Base-by-base conservation (phyloP, 83 land plant species). In the Diphasiastrum complanatum region DNA sequence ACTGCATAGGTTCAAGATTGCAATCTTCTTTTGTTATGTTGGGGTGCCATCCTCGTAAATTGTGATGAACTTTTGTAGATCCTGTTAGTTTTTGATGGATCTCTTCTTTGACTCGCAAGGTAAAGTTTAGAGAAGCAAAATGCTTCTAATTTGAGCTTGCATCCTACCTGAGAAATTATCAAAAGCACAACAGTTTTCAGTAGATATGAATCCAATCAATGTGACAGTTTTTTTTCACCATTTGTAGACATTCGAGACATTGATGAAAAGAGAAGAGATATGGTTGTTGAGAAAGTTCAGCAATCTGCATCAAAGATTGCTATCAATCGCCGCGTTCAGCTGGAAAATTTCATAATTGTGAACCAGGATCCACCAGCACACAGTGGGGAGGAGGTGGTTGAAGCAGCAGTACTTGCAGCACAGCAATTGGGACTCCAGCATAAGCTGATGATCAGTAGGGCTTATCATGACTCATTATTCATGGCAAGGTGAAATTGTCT, bases 281-380 rank as follows among this genome's bases (percentile, higher is more conserved):
- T 25, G 45, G 85, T 88, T 1, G 65, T 91, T 51, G 75, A 83
- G 47, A 81, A 80, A 26, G 81, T 85, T 60, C 75, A 74, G 19
- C 67, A 58, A 37, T 80, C 96, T 57, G 97, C 97, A 16, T 34
- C 47, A 33, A 47, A 46, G 45, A 91, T 91, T 59, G 83, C 97
- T 2, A 55, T 61, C 34, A 79, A 65, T 5, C 95, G 97, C 6
- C 37, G 57, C 1, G 95, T 88, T 18, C 52, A 27, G 4, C 52
- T 91, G 45, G 70, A 80, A 29, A 77, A 81, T 46, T 91, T 91
- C 56, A 68, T 72, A 23, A 81, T 91, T 35, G 62, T 91, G 26
- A 91, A 88, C 66, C 90, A 91, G 63, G 97, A 91, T 64, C 87
- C 97, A 25, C 97, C 97, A 34, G 97, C 97, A 45, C 78, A 60